Evolutionary conservation across 192 early-diverging fungal species (phyloP).

Genomic region (Coemansia sp.): DNA sequence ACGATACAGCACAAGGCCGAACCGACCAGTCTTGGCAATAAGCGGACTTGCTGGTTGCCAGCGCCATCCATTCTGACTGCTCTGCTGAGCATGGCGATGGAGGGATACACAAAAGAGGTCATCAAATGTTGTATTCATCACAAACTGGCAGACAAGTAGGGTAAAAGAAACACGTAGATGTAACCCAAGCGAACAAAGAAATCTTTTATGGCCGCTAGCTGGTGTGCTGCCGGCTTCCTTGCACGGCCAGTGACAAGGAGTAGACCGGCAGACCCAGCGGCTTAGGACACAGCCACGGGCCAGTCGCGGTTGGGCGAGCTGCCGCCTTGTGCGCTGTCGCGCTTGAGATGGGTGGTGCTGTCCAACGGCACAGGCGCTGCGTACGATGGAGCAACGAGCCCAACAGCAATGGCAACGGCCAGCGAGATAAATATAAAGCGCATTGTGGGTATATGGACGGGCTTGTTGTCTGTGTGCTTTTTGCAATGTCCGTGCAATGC

Average conservation of each 20-base stretch:
- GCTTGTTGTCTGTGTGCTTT: neutral
- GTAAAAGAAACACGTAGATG: neutral
- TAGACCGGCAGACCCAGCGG: neutral
- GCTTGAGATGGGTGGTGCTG: neutral
- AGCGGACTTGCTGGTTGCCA: neutral
- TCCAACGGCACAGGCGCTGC: constrained; percentile 34
- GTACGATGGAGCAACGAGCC: constrained; percentile 13
- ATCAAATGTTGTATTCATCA: neutral
- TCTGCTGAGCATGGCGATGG: neutral
- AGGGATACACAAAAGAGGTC: neutral
- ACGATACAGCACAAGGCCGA: neutral
- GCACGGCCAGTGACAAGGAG: neutral
- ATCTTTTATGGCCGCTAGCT: neutral
- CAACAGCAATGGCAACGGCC: constrained; percentile 18
- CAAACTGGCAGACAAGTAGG: neutral
- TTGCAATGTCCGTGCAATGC: neutral
- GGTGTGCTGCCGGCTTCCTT: neutral
- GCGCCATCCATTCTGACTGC: neutral
- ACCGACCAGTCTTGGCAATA: too few species aligned
- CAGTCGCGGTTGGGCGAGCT: constrained; percentile 47
- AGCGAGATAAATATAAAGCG: constrained; percentile 23
- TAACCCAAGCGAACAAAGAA: neutral
- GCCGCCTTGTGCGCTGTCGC: constrained; percentile 1
- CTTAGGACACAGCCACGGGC: constrained; percentile 39
- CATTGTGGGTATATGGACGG: constrained; percentile 14